Base-by-base conservation (phyloP, 495 filamentous ascomycete species). In the Beverwykella pulmonaria region DNA sequence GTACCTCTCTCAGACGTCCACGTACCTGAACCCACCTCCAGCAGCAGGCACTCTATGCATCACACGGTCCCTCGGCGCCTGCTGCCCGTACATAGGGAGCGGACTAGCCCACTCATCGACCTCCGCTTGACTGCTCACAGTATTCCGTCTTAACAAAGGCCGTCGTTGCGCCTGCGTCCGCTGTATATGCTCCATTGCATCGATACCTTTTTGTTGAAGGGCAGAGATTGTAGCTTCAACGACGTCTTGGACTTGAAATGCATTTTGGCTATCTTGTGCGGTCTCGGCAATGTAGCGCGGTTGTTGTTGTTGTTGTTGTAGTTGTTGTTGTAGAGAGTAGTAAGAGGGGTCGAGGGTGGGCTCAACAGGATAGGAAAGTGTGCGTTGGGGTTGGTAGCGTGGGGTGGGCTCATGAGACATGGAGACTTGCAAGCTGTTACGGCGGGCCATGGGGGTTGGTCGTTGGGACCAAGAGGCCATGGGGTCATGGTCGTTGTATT, bases 321-420 rank as follows among this genome's bases (percentile, higher is more conserved):
- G n/a, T n/a, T n/a, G n/a, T n/a, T n/a, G n/a, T n/a, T n/a, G n/a
- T n/a, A n/a, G n/a, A 15, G 44, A 5, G 44, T 47, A 47, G 44
- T 5, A 17, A 47, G 44, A 47, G 15, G 44, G 5, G 15, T 47
- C 44, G 20, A 47, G 30, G 30, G 30, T 4, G 30, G 30, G 30
- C 30, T 34, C 30, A 34, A 12, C 30, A n/a, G n/a, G 19, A 23
- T 59, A 59, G 1, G 56, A 27, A 10, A 48, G 9, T 17, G 34
- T 14, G 56, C 56, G 56, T 23, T 46, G n/a, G 39, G 56, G 56
- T 4, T 23, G 48, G 39, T 27, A 59, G 22, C 34, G 53, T 22
- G 53, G 22, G 56, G 56, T 19, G 3, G 54, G 32, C 1, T 27
- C 22, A n/a, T 44, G 41, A n/a, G 56, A 6, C 19, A 44, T 59